Evolutionary conservation across 768 basidiomycete genomes (phyloP).

Genomic region (Termitomyces sp.): DNA sequence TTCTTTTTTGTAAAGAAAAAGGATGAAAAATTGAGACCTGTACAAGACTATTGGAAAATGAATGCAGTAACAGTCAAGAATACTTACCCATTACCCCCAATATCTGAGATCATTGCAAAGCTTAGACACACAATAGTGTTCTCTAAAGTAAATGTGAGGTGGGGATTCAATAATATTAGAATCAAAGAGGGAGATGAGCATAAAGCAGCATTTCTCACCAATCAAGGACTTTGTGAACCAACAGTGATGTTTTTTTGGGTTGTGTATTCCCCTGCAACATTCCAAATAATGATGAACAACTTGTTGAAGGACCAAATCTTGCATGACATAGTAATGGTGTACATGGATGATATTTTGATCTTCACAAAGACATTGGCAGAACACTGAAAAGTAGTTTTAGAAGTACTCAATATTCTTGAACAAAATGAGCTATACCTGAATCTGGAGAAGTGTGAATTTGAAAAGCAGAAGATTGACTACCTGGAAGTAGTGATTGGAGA

Average conservation of each 20-base stretch:
- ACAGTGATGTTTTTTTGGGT: constrained; percentile 33
- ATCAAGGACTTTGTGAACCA: constrained; percentile 5
- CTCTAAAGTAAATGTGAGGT: constrained; percentile 32
- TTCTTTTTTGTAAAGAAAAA: constrained; percentile 25
- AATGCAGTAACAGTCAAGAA: constrained; percentile 27
- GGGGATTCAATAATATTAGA: constrained; percentile 30
- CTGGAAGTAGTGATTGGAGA: constrained; percentile 11
- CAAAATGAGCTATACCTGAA: constrained; percentile 14
- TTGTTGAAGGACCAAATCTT: constrained; percentile 24
- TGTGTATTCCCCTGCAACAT: constrained; percentile 24
- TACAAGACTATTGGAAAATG: constrained; percentile 25
- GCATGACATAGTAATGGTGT: constrained; percentile 23
- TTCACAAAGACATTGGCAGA: constrained; percentile 20
- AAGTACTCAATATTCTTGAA: not conserved
- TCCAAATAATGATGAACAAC: constrained; percentile 34
- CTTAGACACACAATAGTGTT: constrained; percentile 20
- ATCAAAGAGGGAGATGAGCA: constrained; percentile 36
- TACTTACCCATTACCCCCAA: constrained; percentile 24
- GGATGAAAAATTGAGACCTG: constrained; percentile 16
- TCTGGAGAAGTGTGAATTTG: constrained; percentile 21
- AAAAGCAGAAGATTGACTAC: constrained; percentile 15
- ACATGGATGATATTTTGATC: constrained; percentile 35
- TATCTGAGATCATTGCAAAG: constrained; percentile 22
- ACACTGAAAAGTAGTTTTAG: constrained; percentile 4
- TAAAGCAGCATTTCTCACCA: constrained; percentile 31